A percentile compares a stretch with the other conserved stretches of the same genome.
These are phyloP conservation scores for Termitomyces sp. DNA, from an alignment of 768 basidiomycete genomes.

Conservation along the genomic window DNA sequence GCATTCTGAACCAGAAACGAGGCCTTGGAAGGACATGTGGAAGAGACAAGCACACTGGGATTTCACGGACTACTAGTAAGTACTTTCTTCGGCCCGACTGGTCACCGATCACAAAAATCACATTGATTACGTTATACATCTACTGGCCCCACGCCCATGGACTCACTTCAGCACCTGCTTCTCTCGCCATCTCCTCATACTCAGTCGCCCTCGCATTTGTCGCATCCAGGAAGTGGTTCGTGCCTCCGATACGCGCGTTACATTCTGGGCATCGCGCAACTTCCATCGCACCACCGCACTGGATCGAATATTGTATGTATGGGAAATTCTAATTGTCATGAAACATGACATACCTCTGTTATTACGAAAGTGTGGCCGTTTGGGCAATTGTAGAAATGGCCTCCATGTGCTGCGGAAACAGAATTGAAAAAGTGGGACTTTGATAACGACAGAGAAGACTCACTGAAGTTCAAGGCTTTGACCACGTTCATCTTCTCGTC, in stretches of 20 bases:
- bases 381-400: conserved; percentile 47
- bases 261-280: conserved; percentile 54
- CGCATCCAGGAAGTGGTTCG: conserved; percentile 32
- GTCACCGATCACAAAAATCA: not conserved
- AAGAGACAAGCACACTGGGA: not conserved
- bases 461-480: conserved; percentile 47
- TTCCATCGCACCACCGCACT: conserved; percentile 61
- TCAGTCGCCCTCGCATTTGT: conserved; percentile 45
- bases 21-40: conserved; percentile 69
- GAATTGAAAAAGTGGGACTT: not conserved
- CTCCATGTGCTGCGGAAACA: conserved; percentile 26
- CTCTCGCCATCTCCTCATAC: conserved; percentile 39
- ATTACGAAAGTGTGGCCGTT: conserved; percentile 67
- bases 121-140: not conserved
- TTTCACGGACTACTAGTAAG: not conserved
- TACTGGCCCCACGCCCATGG: conserved; percentile 8
- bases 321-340: not conserved
- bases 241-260: conserved; percentile 49
- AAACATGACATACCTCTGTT: conserved; percentile 35
- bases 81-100: conserved; percentile 6
- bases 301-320: not conserved
- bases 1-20: conserved; percentile 90
- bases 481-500: conserved; percentile 52
- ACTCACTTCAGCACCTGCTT: conserved; percentile 2
- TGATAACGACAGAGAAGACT: conserved; percentile 6